These are phyloP conservation scores for Lodderomyces theae DNA, from an alignment of 1,139 yeast species.

Conservation along the genomic window DNA sequence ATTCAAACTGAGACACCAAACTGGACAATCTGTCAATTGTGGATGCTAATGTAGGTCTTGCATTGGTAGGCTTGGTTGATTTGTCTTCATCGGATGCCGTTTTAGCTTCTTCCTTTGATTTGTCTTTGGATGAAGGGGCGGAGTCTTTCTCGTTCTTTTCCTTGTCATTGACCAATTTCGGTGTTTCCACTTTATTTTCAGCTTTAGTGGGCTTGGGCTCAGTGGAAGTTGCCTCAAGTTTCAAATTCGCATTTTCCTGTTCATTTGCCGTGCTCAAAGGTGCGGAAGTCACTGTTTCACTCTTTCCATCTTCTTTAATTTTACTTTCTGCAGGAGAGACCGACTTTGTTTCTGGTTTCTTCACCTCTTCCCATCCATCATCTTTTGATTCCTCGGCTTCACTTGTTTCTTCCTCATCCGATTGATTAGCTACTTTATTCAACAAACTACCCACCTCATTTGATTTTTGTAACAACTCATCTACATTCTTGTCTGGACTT, in stretches of 20 bases:
- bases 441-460: constrained; percentile 37
- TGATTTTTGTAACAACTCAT: constrained; percentile 41
- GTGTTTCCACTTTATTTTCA: not conserved
- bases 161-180: constrained; percentile 8
- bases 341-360: constrained; percentile 26
- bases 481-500: constrained; percentile 26
- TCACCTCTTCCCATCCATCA: constrained; percentile 46
- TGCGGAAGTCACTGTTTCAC: not conserved
- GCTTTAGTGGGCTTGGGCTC: constrained; percentile 10
- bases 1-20: constrained; percentile 55
- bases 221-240: constrained; percentile 13
- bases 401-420: constrained; percentile 40
- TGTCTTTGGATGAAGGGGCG: constrained; percentile 7
- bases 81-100: not conserved
- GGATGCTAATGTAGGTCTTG: constrained; percentile 62
- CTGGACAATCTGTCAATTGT: constrained; percentile 64
- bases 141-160: constrained; percentile 15
- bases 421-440: constrained; percentile 37
- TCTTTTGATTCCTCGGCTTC: constrained; percentile 44
- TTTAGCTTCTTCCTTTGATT: constrained; percentile 4
- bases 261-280: not conserved
- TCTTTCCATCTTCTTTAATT: constrained; percentile 13
- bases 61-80: constrained; percentile 13
- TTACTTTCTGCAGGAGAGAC: constrained; percentile 10
- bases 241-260: not conserved